Conservation (phyloP, 805 yeast species). For the Saccharomycopsis lassenensis region DNA sequence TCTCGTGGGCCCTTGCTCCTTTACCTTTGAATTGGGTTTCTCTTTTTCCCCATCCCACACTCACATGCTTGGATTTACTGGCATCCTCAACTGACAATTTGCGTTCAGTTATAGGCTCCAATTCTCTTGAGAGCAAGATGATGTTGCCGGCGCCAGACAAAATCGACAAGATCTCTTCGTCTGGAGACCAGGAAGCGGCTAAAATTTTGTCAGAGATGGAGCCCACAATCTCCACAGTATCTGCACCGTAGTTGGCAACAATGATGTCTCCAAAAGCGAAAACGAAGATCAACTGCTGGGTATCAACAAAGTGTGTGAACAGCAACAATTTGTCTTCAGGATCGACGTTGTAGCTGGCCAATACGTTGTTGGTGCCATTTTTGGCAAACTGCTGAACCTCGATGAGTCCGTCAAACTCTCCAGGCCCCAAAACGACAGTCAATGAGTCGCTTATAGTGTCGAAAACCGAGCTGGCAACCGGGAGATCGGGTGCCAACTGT, state of each 20-base stretch:
- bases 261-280: conserved; percentile 68
- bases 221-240: conserved; percentile 65
- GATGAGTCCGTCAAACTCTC: conserved; percentile 38
- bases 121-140: conserved; percentile 57
- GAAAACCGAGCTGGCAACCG: conserved; percentile 44
- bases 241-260: conserved; percentile 49
- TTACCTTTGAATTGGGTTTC: conserved; percentile 95
- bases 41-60: conserved; percentile 97
- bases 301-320: conserved; percentile 61
- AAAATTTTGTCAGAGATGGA: conserved; percentile 64
- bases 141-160: conserved; percentile 53
- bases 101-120: conserved; percentile 70
- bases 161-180: conserved; percentile 74
- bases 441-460: conserved; percentile 68
- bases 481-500: conserved; percentile 52
- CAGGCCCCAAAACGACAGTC: conserved; percentile 50
- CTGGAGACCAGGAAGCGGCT: conserved; percentile 81
- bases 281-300: conserved; percentile 53
- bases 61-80: conserved; percentile 64
- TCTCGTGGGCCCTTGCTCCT: conserved; percentile 74
- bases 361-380: conserved; percentile 42
- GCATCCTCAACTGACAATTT: conserved; percentile 52
- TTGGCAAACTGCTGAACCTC: conserved; percentile 74
- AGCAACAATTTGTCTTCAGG: conserved; percentile 29
- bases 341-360: conserved; percentile 51